phyloP scores from a whole-genome alignment of 228 moss, liverwort and hornwort genomes.

The Sphagnum magellanicum region DNA sequence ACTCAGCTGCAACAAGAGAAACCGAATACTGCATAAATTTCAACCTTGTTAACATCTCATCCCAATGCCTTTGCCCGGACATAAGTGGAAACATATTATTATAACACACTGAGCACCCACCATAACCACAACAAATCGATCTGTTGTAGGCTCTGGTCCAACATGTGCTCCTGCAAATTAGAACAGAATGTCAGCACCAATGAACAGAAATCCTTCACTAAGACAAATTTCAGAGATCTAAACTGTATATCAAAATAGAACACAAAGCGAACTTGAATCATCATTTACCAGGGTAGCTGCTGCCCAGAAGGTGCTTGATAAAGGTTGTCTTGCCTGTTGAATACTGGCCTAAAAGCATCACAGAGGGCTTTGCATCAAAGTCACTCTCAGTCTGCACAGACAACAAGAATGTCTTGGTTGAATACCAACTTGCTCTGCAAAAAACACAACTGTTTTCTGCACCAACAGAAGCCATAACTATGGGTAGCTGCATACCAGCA shows the following conservation, averaged over 20 bases:
- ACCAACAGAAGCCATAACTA: background rate
- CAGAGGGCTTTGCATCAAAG: conserved; percentile 96
- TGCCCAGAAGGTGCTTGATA: conserved; percentile 87
- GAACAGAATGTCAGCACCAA: background rate
- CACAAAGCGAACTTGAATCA: too few relatives aligned
- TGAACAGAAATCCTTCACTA: background rate
- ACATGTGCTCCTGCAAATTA: conserved; percentile 71
- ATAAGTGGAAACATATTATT: too few relatives aligned
- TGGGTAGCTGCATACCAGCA: conserved; percentile 35
- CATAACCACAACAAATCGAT: conserved; percentile 99
- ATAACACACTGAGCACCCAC: conserved; percentile 22
- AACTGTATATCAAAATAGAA: too few relatives aligned
- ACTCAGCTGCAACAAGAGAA: too few relatives aligned
- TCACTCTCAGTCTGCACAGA: conserved; percentile 85
- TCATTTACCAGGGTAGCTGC: conserved; percentile 59
- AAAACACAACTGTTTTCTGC: too few relatives aligned
- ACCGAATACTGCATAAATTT: background rate
- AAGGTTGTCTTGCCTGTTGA: conserved; percentile 98
- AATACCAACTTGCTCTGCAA: background rate
- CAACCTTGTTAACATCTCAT: too few relatives aligned
- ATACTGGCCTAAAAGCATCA: conserved; percentile 97
- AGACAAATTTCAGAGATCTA: background rate
- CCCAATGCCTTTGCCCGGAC: too few relatives aligned
- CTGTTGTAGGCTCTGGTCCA: conserved; percentile 98
- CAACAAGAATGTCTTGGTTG: background rate